A percentile compares a stretch with the other conserved stretches of the same genome.
phyloP scores from a whole-genome alignment of 2,329 filamentous ascomycete species.

The Nemania bipapillata region DNA sequence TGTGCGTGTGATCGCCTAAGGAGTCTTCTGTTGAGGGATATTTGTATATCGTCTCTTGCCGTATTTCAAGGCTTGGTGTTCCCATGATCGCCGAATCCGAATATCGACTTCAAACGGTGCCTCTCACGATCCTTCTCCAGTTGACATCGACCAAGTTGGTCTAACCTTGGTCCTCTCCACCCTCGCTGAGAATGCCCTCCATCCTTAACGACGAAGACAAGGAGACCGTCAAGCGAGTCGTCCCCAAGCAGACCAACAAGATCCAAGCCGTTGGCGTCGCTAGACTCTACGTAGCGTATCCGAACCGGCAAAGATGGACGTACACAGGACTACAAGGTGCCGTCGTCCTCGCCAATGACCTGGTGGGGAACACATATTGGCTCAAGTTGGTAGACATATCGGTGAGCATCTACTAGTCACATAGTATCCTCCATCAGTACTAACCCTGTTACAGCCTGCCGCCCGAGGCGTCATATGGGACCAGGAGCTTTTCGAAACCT shows the following conservation, averaged over 20 bases:
- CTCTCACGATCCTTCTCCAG: slow-evolving; percentile 39
- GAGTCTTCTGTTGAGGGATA: slow-evolving; percentile 7
- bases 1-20: slow-evolving; percentile 22
- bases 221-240: slow-evolving; percentile 91
- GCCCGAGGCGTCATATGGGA: slow-evolving; percentile 93
- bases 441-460: slow-evolving; percentile 65
- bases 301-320: slow-evolving; percentile 86
- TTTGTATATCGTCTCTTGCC: slow-evolving; percentile 8
- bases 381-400: slow-evolving; percentile 97
- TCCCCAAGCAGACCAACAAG: slow-evolving; percentile 95
- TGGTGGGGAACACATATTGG: slow-evolving; percentile 96
- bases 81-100: slow-evolving; percentile 20
- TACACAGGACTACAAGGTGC: slow-evolving; percentile 95
- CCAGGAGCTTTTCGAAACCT: slow-evolving; percentile 96
- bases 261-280: slow-evolving; percentile 96
- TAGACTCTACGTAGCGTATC: slow-evolving; percentile 91
- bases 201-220: slow-evolving; percentile 93
- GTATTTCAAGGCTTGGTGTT: background rate
- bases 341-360: slow-evolving; percentile 88
- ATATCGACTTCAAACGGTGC: slow-evolving; percentile 23
- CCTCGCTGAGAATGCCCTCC: slow-evolving; percentile 63
- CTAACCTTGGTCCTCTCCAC: slow-evolving; percentile 14
- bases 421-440: slow-evolving; percentile 7
- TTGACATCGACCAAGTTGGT: slow-evolving; percentile 12
- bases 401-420: slow-evolving; percentile 63